These are phyloP conservation scores for Talaromyces marneffei DNA, from an alignment of 2,329 filamentous ascomycete genomes.

Conservation along the genomic window DNA sequence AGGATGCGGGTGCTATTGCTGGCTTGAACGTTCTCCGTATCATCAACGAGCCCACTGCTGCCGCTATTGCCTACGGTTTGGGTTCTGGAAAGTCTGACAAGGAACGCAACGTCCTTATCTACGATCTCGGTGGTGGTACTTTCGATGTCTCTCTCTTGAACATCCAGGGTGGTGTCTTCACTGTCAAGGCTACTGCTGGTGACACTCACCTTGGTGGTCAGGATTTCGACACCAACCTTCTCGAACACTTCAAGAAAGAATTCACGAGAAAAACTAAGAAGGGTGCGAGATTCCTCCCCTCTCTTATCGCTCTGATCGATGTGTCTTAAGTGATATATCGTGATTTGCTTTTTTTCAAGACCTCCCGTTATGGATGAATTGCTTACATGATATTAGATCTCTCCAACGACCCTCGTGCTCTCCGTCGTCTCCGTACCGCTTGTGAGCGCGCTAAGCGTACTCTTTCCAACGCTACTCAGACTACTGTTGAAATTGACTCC, in stretches of 20 bases:
- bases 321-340: not conserved
- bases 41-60: constrained; percentile 99
- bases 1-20: constrained; percentile 96
- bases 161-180: constrained; percentile 99
- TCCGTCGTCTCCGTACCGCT: constrained; percentile 92
- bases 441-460: constrained; percentile 99
- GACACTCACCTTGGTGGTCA: constrained; percentile 94
- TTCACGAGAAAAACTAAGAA: constrained; percentile 71
- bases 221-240: constrained; percentile 92
- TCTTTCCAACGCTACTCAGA: constrained; percentile 93
- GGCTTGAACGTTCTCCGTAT: constrained; percentile 98
- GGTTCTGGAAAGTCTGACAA: constrained; percentile 91
- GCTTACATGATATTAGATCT: constrained; percentile 36
- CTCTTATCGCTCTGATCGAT: not conserved
- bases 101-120: constrained; percentile 98
- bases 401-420: constrained; percentile 77
- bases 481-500: constrained; percentile 97
- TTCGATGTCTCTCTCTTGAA: constrained; percentile 99
- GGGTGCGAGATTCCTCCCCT: not conserved
- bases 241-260: constrained; percentile 96
- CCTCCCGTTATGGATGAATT: not conserved
- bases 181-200: constrained; percentile 95
- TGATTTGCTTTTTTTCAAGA: not conserved
- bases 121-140: constrained; percentile 99
- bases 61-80: constrained; percentile 96